Conservation (phyloP, 2,329 filamentous ascomycete species). For the Stagonosporopsis chrysanthemi region DNA sequence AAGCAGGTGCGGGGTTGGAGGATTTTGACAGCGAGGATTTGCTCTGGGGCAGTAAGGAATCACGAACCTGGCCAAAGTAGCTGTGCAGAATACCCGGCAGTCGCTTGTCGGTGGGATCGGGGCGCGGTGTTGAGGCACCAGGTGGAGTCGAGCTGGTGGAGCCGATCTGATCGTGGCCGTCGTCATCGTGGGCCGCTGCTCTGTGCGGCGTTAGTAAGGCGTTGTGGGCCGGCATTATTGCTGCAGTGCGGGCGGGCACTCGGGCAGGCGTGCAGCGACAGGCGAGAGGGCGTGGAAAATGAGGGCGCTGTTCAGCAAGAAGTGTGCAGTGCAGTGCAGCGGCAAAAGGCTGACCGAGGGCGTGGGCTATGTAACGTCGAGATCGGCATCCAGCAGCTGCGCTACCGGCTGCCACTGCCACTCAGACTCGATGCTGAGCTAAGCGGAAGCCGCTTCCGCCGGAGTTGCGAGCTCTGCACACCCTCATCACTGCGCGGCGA, state of each 20-base stretch:
- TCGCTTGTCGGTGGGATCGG: constrained; percentile 93
- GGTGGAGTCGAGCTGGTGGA: constrained; percentile 85
- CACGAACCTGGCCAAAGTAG: constrained; percentile 99
- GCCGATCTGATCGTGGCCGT: constrained; percentile 77
- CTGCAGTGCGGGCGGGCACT: constrained; percentile 19
- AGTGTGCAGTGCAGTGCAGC: constrained; percentile 15
- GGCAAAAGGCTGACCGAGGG: constrained; percentile 32
- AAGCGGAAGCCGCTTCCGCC: constrained; percentile 24
- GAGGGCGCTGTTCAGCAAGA: constrained; percentile 8
- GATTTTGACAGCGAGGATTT: constrained; percentile 48
- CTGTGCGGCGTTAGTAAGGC: constrained; percentile 49
- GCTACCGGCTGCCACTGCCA: constrained; percentile 19
- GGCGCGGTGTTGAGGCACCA: constrained; percentile 89
- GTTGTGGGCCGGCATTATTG: constrained; percentile 46
- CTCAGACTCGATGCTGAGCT: constrained; percentile 20
- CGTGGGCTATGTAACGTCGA: constrained; percentile 43
- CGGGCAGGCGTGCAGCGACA: constrained; percentile 16
- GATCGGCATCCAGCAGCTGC: constrained; percentile 25
- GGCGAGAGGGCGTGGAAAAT: constrained; percentile 9
- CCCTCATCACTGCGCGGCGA: constrained; percentile 10
- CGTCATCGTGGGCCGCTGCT: constrained; percentile 71
- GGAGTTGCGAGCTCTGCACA: constrained; percentile 8
- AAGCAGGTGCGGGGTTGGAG: constrained; percentile 47
- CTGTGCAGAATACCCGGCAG: constrained; percentile 92
- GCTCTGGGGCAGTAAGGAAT: constrained; percentile 59